Evolutionary conservation across 139 green algal genomes (phyloP).

Genomic region (Marvania coccoides): DNA sequence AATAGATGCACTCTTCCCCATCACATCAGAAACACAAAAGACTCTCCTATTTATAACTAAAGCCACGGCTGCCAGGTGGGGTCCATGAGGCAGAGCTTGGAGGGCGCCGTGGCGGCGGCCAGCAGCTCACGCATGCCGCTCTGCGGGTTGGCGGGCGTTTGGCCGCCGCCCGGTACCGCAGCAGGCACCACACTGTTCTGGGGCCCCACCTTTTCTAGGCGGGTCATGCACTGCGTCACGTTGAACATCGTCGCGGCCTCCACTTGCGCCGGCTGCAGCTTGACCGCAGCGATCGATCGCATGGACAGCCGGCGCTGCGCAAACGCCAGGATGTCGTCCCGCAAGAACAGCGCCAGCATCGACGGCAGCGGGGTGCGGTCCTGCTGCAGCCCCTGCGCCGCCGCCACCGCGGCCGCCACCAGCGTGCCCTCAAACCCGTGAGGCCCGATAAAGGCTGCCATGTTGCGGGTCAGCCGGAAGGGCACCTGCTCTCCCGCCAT

Average conservation of each 20-base stretch:
- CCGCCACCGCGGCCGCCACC: constrained; percentile 52
- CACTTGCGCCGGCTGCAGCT: constrained; percentile 29
- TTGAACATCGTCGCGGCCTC: constrained; percentile 37
- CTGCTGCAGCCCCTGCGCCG: constrained; percentile 37
- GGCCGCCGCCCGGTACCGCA: neutral
- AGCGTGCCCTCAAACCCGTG: constrained; percentile 90
- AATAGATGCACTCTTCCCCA: too few relatives aligned
- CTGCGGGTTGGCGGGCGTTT: constrained; percentile 41
- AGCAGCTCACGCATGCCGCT: constrained; percentile 64
- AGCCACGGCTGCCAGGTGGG: constrained; percentile 86
- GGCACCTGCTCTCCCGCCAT: constrained; percentile 76
- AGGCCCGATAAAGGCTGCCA: constrained; percentile 86
- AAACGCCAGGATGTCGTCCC: constrained; percentile 42
- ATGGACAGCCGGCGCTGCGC: constrained; percentile 9
- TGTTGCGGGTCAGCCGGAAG: constrained; percentile 96
- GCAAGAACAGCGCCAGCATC: constrained; percentile 70
- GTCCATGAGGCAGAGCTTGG: constrained; percentile 89
- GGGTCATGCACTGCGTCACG: constrained; percentile 7
- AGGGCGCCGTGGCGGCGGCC: constrained; percentile 52
- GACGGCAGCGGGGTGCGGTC: constrained; percentile 37
- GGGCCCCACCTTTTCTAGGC: constrained; percentile 3
- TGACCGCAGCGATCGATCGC: constrained; percentile 15
- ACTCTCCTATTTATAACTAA: constrained; percentile 37
- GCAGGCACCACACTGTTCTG: neutral
- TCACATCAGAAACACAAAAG: too few relatives aligned